These are phyloP conservation scores for Ceratocystis cubensis DNA, from an alignment of 2,329 filamentous ascomycete species.

Conservation along the genomic window DNA sequence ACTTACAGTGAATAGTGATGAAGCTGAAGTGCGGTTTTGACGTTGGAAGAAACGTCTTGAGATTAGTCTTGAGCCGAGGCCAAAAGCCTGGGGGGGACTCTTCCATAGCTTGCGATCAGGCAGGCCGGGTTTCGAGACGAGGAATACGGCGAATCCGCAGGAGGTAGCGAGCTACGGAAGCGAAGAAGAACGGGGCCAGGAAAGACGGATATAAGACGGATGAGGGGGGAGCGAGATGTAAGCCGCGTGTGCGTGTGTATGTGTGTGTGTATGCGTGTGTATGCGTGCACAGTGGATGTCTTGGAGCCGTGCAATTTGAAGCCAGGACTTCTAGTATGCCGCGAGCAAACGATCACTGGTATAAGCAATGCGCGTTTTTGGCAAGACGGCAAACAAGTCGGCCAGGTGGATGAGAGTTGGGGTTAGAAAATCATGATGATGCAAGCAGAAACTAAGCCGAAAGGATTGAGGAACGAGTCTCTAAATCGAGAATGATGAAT, in stretches of 20 bases:
- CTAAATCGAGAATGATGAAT: neutral
- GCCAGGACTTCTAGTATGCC: neutral
- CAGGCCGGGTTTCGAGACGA: neutral
- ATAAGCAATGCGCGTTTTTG: constrained; percentile 2
- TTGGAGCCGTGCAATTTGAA: neutral
- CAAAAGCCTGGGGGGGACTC: constrained; percentile 25
- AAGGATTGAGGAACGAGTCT: neutral
- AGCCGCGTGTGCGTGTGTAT: too few species aligned
- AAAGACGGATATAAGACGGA: neutral
- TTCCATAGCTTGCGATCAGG: constrained; percentile 7
- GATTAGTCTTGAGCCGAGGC: constrained; percentile 35
- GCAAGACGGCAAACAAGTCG: neutral
- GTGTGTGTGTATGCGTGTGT: neutral
- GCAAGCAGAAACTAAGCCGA: neutral
- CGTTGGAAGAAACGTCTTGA: constrained; percentile 44
- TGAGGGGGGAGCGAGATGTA: neutral
- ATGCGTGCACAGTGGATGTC: neutral
- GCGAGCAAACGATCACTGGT: neutral
- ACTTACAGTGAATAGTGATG: constrained; percentile 65
- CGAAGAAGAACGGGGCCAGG: neutral
- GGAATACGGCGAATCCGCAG: neutral
- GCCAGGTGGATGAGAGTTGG: neutral
- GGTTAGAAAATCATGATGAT: neutral
- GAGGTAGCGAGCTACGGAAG: neutral
- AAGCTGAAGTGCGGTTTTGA: constrained; percentile 64